phyloP scores from a whole-genome alignment of 768 basidiomycete genomes.

The Suillus placidus region DNA sequence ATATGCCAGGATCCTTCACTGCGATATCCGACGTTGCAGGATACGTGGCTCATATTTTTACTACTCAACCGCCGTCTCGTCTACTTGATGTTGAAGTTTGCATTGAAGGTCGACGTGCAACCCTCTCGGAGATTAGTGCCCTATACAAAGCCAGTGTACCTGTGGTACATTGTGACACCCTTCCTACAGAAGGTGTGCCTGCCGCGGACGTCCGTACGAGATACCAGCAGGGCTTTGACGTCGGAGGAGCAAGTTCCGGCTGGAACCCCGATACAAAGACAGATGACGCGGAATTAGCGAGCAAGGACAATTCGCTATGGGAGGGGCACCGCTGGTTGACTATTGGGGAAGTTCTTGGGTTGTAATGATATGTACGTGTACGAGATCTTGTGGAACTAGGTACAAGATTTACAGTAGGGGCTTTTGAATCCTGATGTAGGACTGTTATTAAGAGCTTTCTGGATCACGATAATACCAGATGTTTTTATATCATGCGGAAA shows the following conservation, averaged over 20 bases:
- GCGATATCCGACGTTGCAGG: conserved; percentile 29
- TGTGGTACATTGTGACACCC: conserved; percentile 16
- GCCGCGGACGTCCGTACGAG: conserved; percentile 15
- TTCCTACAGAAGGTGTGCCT: conserved; percentile 16
- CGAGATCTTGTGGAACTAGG: background rate
- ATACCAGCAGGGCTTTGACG: conserved; percentile 19
- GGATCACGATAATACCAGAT: background rate
- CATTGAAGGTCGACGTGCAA: conserved; percentile 25
- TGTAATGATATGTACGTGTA: background rate
- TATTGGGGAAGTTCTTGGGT: conserved; percentile 13
- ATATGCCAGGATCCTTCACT: conserved; percentile 27
- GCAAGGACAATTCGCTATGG: conserved; percentile 25
- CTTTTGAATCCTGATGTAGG: background rate
- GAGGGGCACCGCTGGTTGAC: conserved; percentile 25
- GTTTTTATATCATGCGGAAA: background rate
- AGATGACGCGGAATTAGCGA: conserved; percentile 17
- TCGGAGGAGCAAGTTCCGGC: conserved; percentile 22
- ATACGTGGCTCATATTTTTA: conserved; percentile 28
- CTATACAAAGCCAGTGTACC: conserved; percentile 8
- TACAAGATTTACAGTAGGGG: background rate
- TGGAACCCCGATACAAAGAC: conserved; percentile 22
- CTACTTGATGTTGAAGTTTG: conserved; percentile 23
- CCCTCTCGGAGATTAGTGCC: conserved; percentile 18
- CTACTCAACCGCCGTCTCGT: conserved; percentile 17
- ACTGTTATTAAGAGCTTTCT: background rate